These are phyloP conservation scores for Alternaria sp. DNA, from an alignment of 2,329 filamentous ascomycete genomes.

Conservation along the genomic window DNA sequence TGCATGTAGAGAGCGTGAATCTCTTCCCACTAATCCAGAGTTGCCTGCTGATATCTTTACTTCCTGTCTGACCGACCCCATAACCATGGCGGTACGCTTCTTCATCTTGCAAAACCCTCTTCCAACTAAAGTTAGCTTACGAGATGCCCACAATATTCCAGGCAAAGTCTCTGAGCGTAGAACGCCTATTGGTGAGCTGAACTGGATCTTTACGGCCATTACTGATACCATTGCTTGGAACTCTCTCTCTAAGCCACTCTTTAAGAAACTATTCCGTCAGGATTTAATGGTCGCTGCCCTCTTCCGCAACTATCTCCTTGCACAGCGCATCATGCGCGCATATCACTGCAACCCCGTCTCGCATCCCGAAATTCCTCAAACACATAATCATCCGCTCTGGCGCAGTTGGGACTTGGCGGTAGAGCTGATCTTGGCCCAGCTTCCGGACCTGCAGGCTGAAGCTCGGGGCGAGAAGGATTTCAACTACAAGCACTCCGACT, in stretches of 20 bases:
- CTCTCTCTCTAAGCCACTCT: constrained; percentile 84
- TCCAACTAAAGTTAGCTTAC: constrained; percentile 72
- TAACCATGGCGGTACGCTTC: constrained; percentile 95
- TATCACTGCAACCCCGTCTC: constrained; percentile 97
- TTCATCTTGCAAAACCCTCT: constrained; percentile 93
- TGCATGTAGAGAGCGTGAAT: constrained; percentile 89
- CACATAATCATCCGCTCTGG: constrained; percentile 94
- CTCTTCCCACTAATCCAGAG: constrained; percentile 90
- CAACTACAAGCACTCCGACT: constrained; percentile 91
- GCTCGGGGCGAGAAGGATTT: constrained; percentile 79
- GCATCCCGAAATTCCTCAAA: constrained; percentile 89
- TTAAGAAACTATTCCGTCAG: constrained; percentile 96
- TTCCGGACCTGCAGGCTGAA: constrained; percentile 81
- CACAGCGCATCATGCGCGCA: constrained; percentile 93
- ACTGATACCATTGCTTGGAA: constrained; percentile 99
- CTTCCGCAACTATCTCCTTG: constrained; percentile 94
- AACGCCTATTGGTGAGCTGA: constrained; percentile 93
- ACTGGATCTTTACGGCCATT: constrained; percentile 99
- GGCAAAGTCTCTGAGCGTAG: constrained; percentile 90
- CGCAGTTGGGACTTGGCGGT: constrained; percentile 97
- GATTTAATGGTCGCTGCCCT: constrained; percentile 99
- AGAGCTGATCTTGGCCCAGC: constrained; percentile 89
- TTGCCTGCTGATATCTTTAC: constrained; percentile 96
- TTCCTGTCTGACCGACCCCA: constrained; percentile 93
- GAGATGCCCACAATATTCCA: constrained; percentile 87